Conservation (phyloP, 345 rosid genomes). For the Odontarrhena argentea region DNA sequence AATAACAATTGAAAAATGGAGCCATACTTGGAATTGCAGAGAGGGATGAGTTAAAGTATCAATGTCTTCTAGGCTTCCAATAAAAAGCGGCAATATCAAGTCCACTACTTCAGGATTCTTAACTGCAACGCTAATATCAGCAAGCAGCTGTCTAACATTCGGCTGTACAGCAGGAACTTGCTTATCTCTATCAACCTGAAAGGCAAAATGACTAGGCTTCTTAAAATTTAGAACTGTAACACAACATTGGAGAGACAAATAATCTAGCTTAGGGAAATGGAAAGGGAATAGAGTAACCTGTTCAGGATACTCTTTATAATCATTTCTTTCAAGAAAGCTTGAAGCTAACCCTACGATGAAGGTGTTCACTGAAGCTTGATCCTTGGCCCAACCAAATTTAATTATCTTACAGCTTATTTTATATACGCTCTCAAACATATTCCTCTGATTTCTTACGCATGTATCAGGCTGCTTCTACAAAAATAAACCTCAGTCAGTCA, state of each 20-base stretch:
- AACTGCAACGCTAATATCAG: constrained; percentile 75
- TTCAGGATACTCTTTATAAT: constrained; percentile 48
- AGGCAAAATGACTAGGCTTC: constrained; percentile 27
- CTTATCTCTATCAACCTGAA: constrained; percentile 73
- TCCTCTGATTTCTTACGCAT: constrained; percentile 62
- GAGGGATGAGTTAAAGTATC: constrained; percentile 72
- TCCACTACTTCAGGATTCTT: constrained; percentile 79
- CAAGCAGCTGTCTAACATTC: constrained; percentile 68
- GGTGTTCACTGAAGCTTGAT: constrained; percentile 77
- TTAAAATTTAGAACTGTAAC: neutral
- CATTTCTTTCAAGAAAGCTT: constrained; percentile 66
- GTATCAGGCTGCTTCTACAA: constrained; percentile 62
- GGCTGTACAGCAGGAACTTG: constrained; percentile 70
- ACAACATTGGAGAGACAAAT: neutral
- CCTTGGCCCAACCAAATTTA: constrained; percentile 76
- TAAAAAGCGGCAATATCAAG: constrained; percentile 75
- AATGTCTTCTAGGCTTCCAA: constrained; percentile 85
- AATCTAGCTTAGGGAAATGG: neutral
- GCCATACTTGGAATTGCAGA: constrained; percentile 68
- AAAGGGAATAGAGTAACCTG: constrained; percentile 52
- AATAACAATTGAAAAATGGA: constrained; percentile 38
- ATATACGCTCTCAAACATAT: constrained; percentile 68
- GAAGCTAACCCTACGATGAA: constrained; percentile 77
- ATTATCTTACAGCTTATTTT: constrained; percentile 67
- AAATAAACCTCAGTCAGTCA: neutral